Conservation (phyloP, 1,284 basidiomycete species). For the Bondarzewia mesenterica region DNA sequence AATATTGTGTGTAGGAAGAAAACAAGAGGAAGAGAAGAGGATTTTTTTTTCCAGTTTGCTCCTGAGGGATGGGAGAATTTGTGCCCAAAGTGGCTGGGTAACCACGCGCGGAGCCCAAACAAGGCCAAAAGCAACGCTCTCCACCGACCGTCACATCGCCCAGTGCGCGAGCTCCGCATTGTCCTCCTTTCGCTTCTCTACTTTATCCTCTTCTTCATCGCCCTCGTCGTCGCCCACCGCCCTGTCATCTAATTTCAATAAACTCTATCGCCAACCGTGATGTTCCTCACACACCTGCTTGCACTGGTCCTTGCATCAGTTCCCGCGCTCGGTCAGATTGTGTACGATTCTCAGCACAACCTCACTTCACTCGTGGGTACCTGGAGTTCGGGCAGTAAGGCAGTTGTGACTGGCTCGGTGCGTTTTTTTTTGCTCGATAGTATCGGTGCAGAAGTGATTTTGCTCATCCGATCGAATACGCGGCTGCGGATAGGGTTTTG, state of each 20-base stretch:
- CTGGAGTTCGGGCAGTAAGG: constrained; percentile 74
- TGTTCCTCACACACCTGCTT: constrained; percentile 26
- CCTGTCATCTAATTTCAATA: constrained; percentile 1
- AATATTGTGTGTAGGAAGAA: too few relatives aligned
- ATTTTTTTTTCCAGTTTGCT: too few relatives aligned
- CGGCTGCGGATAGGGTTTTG: constrained; percentile 61
- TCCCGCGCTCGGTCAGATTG: constrained; percentile 31
- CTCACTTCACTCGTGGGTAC: constrained; percentile 67
- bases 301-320: constrained; percentile 22
- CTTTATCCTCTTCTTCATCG: constrained; percentile 4
- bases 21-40: background rate
- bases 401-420: constrained; percentile 78
- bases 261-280: constrained; percentile 4
- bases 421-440: constrained; percentile 26
- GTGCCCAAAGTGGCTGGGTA: background rate
- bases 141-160: background rate
- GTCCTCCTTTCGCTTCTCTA: constrained; percentile 1
- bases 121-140: constrained; percentile 2
- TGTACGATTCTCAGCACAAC: constrained; percentile 40
- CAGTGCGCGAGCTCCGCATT: background rate
- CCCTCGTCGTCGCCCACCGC: background rate
- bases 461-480: too few relatives aligned
- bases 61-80: too few relatives aligned
- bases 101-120: background rate
- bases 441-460: background rate